Percentiles rank a stretch among this genome's conserved stretches.
phyloP scores from a whole-genome alignment of 148 eudicot species.

The Nepenthes gracilis region DNA sequence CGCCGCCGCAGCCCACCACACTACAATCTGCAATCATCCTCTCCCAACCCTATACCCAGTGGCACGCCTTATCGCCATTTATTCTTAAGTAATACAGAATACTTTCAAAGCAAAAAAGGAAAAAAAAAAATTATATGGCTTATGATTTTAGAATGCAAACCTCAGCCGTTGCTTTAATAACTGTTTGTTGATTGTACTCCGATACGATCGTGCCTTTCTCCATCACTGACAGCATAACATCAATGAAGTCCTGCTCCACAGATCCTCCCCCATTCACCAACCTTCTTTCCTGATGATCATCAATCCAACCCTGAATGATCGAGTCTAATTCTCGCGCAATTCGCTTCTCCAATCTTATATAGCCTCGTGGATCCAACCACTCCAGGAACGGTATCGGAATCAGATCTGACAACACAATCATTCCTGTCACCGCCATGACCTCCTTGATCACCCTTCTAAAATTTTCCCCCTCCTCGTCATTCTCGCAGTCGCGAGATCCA shows the following conservation, averaged over 20 bases:
- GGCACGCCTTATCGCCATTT: no score
- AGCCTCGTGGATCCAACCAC: slow-evolving; percentile 10
- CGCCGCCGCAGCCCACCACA: no score
- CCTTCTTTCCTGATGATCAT: slow-evolving; percentile 8
- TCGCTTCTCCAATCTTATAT: slow-evolving; percentile 5
- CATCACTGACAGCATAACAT: slow-evolving; percentile 8
- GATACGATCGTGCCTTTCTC: not conserved
- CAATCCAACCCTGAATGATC: slow-evolving; percentile 10
- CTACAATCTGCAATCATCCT: no score
- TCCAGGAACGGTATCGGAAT: slow-evolving; percentile 12
- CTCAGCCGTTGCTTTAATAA: slow-evolving; percentile 12
- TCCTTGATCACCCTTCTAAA: slow-evolving; percentile 12
- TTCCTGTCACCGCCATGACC: slow-evolving; percentile 3
- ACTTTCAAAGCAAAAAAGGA: no score
- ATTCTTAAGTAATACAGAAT: no score
- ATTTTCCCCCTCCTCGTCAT: slow-evolving; percentile 3
- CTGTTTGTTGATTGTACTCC: slow-evolving; percentile 2
- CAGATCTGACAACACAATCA: slow-evolving; percentile 10
- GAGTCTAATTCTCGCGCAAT: slow-evolving; percentile 7
- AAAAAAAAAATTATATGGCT: no score
- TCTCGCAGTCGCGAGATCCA: not conserved
- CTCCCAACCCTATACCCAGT: no score
- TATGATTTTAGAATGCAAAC: not conserved
- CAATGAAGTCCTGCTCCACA: slow-evolving; percentile 14
- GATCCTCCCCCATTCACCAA: not conserved